phyloP scores from a whole-genome alignment of 345 rosid species.

The Eucalyptus lansdowneana region DNA sequence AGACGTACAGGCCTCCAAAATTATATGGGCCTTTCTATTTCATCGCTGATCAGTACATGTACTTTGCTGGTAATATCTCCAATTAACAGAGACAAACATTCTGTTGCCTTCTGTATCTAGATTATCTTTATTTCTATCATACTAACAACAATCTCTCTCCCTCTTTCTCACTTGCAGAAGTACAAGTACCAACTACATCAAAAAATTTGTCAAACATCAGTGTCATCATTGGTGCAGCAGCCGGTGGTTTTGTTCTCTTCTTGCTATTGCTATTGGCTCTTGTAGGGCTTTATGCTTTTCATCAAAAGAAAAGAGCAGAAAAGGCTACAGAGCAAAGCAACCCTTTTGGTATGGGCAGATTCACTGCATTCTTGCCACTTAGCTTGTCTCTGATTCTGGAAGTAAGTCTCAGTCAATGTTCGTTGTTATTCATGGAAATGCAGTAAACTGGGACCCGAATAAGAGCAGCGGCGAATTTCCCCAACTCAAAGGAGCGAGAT shows the following conservation, averaged over 20 bases:
- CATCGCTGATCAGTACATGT: constrained; percentile 5
- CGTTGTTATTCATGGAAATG: not conserved
- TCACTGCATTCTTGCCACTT: not conserved
- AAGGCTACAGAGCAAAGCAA: constrained; percentile 47
- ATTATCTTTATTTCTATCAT: not conserved
- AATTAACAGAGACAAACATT: not conserved
- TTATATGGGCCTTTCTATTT: constrained; percentile 53
- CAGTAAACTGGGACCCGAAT: constrained; percentile 60
- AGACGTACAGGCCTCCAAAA: constrained; percentile 42
- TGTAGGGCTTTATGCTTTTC: constrained; percentile 59
- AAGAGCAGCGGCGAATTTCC: constrained; percentile 53
- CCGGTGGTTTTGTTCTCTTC: constrained; percentile 39
- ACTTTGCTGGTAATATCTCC: constrained; percentile 39
- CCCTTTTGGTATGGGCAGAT: constrained; percentile 50
- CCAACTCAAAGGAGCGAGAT: constrained; percentile 64
- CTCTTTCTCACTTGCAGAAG: not conserved
- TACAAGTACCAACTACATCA: not conserved
- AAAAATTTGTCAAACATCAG: constrained; percentile 23
- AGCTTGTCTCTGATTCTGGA: not conserved
- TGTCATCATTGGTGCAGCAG: constrained; percentile 58
- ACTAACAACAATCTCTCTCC: not conserved
- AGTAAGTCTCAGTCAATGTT: not conserved
- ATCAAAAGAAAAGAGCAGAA: constrained; percentile 65
- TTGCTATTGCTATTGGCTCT: constrained; percentile 18
- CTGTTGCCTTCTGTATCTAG: not conserved